Evolutionary conservation across 2,329 filamentous ascomycete genomes (phyloP), one percentile per base, ranked within the genome.

Genomic region (Rhexocercosporidium sp.): DNA sequence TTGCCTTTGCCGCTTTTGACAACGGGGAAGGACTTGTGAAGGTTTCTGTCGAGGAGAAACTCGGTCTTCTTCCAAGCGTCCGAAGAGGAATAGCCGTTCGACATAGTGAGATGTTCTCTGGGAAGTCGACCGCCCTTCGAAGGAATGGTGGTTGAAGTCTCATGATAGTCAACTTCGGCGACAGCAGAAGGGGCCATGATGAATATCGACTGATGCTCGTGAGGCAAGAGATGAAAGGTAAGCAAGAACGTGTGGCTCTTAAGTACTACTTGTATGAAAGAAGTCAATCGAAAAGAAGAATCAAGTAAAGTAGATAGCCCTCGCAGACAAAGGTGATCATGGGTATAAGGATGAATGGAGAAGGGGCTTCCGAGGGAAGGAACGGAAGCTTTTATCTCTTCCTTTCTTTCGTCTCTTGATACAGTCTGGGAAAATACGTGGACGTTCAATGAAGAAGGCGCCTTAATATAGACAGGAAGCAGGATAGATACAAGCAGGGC

Each of bases 11-110:
- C 74, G 14, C 70, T 51, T 31, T 69, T 65, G 7, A 77, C 73
- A n/a, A 75, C 62, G 5, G 73, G 73, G 12, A 73, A 76, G 7
- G 70, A 54, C 41, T 74, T 75, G 46, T 76, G 72, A 8, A 78
- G 70, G 54, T 75, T 59, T 46, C 76, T 67, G 54, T 75, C 74
- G 16, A 78, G 63, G 12, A 72, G 66, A 54, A 69, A 76, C 22
- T 69, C 69, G 18, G 69, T 61, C 57, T 64, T 68, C 54, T 69
- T 72, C 22, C 56, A 41, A 14, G 64, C 66, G 4, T 67, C 68
- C 34, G 54, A 41, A 37, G 37, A 60, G n/a, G n/a, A 22, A 59
- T 34, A 41, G 3, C 41, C 60, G 44, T 65, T 66, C n/a, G 39
- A 27, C 51, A 16, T n/a, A 8, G 53, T 29, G 41, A n/a, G 12